Percentiles rank a stretch among this genome's conserved stretches.
Evolutionary conservation across 495 filamentous ascomycete species (phyloP).

Genomic region (Talaromyces thailandensis): DNA sequence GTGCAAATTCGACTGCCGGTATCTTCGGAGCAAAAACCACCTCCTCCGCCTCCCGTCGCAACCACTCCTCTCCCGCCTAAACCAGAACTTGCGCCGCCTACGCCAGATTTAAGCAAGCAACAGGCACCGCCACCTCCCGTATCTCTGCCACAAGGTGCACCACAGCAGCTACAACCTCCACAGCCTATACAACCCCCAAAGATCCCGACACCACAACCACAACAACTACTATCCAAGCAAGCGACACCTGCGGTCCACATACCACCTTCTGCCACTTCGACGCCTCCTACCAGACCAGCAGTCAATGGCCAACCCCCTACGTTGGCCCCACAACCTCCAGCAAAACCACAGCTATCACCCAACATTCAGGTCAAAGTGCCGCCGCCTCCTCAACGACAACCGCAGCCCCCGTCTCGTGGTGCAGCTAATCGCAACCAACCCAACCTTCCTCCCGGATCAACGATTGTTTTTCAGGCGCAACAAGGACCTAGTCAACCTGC

Average conservation of each 20-base stretch:
- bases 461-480: conserved; percentile 8
- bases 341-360: not conserved
- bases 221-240: conserved; percentile 10
- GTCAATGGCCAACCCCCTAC: not conserved
- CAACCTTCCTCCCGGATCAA: conserved; percentile 9
- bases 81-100: conserved; percentile 19
- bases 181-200: conserved; percentile 9
- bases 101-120: conserved; percentile 10
- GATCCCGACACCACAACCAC: conserved; percentile 18
- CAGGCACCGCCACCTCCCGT: conserved; percentile 13
- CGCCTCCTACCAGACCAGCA: not conserved
- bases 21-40: not conserved
- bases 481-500: not conserved
- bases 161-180: not conserved
- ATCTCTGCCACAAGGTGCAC: conserved; percentile 8
- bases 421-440: conserved; percentile 1
- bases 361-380: conserved; percentile 7
- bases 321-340: not conserved
- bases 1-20: conserved; percentile 6
- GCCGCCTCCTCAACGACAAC: conserved; percentile 2
- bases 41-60: not conserved
- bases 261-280: not conserved
- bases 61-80: conserved; percentile 19
- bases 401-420: not conserved
- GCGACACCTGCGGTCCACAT: not conserved